A percentile compares a stretch with the other conserved stretches of the same genome.
Conservation (phyloP, 352 stramenopile species). For the Globisporangium emineosum region DNA sequence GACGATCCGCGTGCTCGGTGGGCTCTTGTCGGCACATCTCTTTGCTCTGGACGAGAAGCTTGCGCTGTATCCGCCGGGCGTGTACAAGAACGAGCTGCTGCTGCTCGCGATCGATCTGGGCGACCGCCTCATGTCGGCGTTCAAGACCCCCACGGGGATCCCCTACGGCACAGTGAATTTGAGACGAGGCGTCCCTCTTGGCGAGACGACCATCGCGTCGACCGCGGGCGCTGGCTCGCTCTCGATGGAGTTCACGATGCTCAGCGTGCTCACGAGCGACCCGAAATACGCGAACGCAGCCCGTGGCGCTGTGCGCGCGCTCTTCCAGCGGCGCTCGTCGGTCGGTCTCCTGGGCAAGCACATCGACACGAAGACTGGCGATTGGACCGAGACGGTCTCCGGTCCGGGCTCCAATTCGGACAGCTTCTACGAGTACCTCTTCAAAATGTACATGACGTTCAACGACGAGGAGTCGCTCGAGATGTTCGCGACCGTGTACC, state of each 20-base stretch:
- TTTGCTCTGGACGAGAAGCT: slow-evolving; percentile 62
- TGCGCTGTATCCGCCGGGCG: slow-evolving; percentile 47
- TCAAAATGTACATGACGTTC: slow-evolving; percentile 97
- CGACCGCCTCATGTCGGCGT: slow-evolving; percentile 94
- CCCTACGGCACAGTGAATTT: slow-evolving; percentile 98
- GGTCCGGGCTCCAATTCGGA: slow-evolving; percentile 94
- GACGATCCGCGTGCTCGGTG: slow-evolving; percentile 90
- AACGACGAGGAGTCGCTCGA: slow-evolving; percentile 90
- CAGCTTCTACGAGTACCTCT: slow-evolving; percentile 98
- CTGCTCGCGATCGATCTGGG: slow-evolving; percentile 93
- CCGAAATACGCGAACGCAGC: slow-evolving; percentile 66
- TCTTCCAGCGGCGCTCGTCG: slow-evolving; percentile 74
- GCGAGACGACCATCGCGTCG: slow-evolving; percentile 95
- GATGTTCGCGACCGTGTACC: slow-evolving; percentile 87
- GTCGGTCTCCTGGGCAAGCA: slow-evolving; percentile 95
- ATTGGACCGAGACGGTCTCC: slow-evolving; percentile 76
- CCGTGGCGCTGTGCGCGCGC: slow-evolving; percentile 56
- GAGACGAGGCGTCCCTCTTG: slow-evolving; percentile 76
- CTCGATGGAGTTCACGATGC: slow-evolving; percentile 95
- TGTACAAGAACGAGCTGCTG: slow-evolving; percentile 93
- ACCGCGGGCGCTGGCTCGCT: slow-evolving; percentile 96
- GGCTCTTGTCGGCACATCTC: slow-evolving; percentile 88
- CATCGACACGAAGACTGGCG: slow-evolving; percentile 90
- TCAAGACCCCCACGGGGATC: slow-evolving; percentile 94
- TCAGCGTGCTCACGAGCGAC: slow-evolving; percentile 84